Evolutionary conservation across 257 asterid species (phyloP).

Genomic region (Henckelia pumila): DNA sequence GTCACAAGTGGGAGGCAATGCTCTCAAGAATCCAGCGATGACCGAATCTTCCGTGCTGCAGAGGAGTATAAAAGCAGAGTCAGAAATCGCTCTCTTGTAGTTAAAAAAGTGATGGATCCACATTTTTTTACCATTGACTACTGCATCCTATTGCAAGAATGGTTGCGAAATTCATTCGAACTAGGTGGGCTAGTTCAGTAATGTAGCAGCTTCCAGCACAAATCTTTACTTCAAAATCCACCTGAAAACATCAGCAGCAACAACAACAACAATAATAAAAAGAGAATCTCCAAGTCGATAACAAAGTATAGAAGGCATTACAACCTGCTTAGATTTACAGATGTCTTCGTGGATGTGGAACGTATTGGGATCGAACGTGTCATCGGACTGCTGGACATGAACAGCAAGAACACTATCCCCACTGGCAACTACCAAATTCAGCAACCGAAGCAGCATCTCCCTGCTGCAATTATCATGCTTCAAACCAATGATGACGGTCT

Average conservation of each 20-base stretch:
- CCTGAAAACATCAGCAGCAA: constrained; percentile 36
- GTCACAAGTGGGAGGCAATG: constrained; percentile 78
- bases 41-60: constrained; percentile 50
- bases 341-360: constrained; percentile 47
- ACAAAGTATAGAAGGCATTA: background rate
- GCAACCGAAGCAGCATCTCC: constrained; percentile 65
- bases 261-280: constrained; percentile 3
- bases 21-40: constrained; percentile 42
- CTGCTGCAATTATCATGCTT: constrained; percentile 67
- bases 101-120: constrained; percentile 3
- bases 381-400: constrained; percentile 55
- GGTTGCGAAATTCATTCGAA: constrained; percentile 59
- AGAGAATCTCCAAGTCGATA: constrained; percentile 2
- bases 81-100: background rate
- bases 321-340: constrained; percentile 46
- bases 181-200: constrained; percentile 60
- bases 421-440: constrained; percentile 32
- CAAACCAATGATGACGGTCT: constrained; percentile 57
- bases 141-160: constrained; percentile 49
- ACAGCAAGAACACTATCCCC: constrained; percentile 65
- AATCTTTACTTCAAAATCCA: constrained; percentile 73
- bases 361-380: constrained; percentile 63
- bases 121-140: constrained; percentile 29
- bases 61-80: background rate
- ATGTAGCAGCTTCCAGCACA: constrained; percentile 52